Conservation (phyloP, 2,329 filamentous ascomycete genomes). For the Colletotrichum trifolii region DNA sequence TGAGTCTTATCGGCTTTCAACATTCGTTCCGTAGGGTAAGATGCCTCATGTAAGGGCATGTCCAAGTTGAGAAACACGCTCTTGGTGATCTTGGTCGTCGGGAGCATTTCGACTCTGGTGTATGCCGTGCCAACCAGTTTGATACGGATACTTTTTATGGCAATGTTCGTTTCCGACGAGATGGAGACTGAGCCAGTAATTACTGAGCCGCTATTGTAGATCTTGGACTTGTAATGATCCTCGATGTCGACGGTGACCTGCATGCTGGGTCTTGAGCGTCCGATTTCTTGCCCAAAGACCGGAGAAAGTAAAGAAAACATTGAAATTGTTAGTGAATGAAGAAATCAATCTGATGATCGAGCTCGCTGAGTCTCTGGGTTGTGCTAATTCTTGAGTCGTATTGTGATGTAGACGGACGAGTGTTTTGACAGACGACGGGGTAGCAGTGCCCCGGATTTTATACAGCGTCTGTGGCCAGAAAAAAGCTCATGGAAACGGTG, state of each 20-base stretch:
- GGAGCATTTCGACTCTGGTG: constrained; percentile 63
- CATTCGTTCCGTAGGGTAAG: constrained; percentile 57
- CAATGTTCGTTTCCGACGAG: constrained; percentile 55
- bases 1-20: constrained; percentile 61
- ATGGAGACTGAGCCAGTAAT: constrained; percentile 61
- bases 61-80: constrained; percentile 66
- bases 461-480: no score
- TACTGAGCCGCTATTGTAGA: constrained; percentile 65
- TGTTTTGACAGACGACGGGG: no score
- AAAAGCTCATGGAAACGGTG: background rate
- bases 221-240: constrained; percentile 64
- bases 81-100: constrained; percentile 57
- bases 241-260: constrained; percentile 61
- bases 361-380: no score
- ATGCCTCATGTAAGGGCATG: constrained; percentile 61
- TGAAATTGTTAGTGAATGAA: no score
- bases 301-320: background rate
- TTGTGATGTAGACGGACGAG: no score
- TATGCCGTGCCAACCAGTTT: constrained; percentile 61
- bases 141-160: constrained; percentile 63
- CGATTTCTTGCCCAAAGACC: constrained; percentile 28
- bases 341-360: no score
- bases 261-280: constrained; percentile 36
- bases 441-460: no score
- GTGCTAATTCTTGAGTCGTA: no score